Evolutionary conservation across 1,284 basidiomycete species (phyloP).

Genomic region (Cerrena zonata): DNA sequence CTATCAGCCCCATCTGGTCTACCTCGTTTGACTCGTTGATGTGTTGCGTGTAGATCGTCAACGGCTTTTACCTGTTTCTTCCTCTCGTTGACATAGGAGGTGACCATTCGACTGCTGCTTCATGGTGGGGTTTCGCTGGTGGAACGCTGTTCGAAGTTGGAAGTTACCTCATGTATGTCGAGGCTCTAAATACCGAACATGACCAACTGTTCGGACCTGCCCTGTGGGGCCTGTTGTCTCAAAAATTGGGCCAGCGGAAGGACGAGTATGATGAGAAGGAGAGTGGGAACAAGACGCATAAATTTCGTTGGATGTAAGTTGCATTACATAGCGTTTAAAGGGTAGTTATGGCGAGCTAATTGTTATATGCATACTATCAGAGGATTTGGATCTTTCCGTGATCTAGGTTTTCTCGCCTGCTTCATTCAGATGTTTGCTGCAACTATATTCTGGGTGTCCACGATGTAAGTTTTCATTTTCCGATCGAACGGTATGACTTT

Average conservation of each 20-base stretch:
- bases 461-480: constrained; percentile 27
- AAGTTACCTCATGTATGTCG: constrained; percentile 25
- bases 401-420: constrained; percentile 50
- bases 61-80: constrained; percentile 50
- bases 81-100: constrained; percentile 38
- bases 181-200: constrained; percentile 25
- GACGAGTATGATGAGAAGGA: constrained; percentile 6
- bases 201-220: constrained; percentile 22
- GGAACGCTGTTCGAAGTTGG: constrained; percentile 47
- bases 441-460: constrained; percentile 53
- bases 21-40: no score
- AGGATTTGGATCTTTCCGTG: constrained; percentile 37
- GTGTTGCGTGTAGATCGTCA: constrained; percentile 36
- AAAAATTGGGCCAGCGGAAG: constrained; percentile 3
- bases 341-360: not conserved
- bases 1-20: no score
- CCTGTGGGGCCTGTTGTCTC: constrained; percentile 15
- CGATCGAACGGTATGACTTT: no score
- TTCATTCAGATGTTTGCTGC: constrained; percentile 48
- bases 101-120: constrained; percentile 29
- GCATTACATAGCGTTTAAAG: no score
- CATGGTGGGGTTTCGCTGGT: constrained; percentile 46
- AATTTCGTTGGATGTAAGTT: constrained; percentile 23
- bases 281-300: not conserved
- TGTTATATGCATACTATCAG: constrained; percentile 8